Conservation (phyloP, 129 eudicot genomes). For the Escallonia herrerae region DNA sequence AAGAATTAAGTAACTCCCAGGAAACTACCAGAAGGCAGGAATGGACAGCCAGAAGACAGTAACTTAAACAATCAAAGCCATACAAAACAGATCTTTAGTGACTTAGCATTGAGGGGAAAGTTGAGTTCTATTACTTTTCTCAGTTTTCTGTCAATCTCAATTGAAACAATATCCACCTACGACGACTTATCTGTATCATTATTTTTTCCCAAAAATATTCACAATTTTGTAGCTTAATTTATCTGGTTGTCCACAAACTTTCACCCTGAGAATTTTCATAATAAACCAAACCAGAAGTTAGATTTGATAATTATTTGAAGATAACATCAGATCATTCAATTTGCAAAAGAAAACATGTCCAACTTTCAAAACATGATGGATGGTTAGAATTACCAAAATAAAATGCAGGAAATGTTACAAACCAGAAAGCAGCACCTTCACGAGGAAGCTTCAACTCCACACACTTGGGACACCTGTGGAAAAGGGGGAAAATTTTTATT, state of each 20-base stretch:
- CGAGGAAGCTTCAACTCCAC: slow-evolving; percentile 84
- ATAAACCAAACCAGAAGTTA: no score
- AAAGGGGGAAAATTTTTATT: neutral
- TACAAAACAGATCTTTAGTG: neutral
- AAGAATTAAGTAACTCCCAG: neutral
- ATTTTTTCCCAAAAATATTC: no score
- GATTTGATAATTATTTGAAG: no score
- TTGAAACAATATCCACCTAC: no score
- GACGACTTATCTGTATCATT: no score
- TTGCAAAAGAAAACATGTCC: no score
- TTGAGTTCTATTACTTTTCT: neutral
- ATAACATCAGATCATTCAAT: no score
- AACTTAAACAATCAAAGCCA: neutral
- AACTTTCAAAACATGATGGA: no score
- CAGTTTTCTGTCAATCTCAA: no score
- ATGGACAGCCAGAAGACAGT: neutral
- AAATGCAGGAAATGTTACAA: slow-evolving; percentile 23
- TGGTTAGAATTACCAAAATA: neutral
- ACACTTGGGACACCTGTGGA: slow-evolving; percentile 79
- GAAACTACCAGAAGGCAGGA: neutral
- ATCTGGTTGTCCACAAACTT: no score
- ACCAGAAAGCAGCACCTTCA: slow-evolving; percentile 94
- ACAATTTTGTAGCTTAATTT: no score
- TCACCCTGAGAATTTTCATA: no score
- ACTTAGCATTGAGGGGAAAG: neutral